Evolutionary conservation across 768 basidiomycete species (phyloP), one percentile per base, ranked within the genome.

Genomic region (Boletus vermiculosoides): DNA sequence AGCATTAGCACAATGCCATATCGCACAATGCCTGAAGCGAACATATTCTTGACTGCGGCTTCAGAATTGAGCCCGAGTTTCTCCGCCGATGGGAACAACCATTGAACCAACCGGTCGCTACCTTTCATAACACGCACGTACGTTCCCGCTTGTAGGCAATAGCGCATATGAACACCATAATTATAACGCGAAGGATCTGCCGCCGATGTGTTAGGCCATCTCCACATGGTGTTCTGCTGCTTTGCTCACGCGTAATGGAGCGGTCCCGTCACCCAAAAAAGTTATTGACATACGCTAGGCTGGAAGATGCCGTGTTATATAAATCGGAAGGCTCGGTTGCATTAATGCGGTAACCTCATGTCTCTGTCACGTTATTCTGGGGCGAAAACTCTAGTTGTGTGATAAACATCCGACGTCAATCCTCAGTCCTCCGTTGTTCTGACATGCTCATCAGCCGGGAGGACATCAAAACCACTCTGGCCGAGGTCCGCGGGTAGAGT

Each of bases 381-480:
- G 15, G 7, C 5, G 20, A 39, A 7, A 31, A 23, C 10, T 46
- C 34, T 22, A 31, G n/a, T 13, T 23, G 45, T 28, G 25, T 1
- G 11, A 41, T 2, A 36, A 47, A 22, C 6, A 36, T 30, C 52
- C 10, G 13, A 45, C 20, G 30, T 36, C 16, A 28, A 58, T 51
- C 47, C 34, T 59, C 46, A 60, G 37, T 55, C 55, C 53, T 65
- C 61, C 30, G 40, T 47, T 22, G 56, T 56, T 45, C 69, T 64
- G 23, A 73, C 62, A 30, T 71, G 66, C 31, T 67, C 64, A 50
- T 80, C 75, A 52, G 76, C 75, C 16, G 88, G 88, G 20, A 92
- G 76, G 30, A 94, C 90, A 70, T 94, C 93, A 68, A 80, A 95
- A 15, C 94, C 94, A 58, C 85, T 79, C 71, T 83, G 82, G n/a